Conservation (phyloP, 1,284 basidiomycete species). For the Microbotryomycetes sp. region DNA sequence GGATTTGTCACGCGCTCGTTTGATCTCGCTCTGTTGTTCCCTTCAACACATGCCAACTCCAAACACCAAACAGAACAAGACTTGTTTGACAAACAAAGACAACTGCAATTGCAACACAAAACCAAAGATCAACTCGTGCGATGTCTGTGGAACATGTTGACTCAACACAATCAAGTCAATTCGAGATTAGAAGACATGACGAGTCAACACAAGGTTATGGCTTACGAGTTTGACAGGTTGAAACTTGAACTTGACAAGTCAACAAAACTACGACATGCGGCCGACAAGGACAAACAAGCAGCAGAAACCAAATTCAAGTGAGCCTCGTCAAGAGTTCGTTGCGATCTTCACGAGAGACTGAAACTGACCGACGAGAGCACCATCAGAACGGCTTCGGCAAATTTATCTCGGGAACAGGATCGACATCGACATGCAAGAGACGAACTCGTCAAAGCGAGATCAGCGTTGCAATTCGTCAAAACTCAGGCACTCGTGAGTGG, state of each 20-base stretch:
- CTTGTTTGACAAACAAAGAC: slow-evolving; percentile 12
- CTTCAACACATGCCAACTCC: neutral
- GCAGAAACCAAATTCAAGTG: slow-evolving; percentile 21
- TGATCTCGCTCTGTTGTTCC: slow-evolving; percentile 15
- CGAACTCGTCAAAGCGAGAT: slow-evolving; percentile 20
- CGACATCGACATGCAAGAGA: slow-evolving; percentile 11
- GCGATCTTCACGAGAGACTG: too few relatives aligned
- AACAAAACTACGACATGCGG: slow-evolving; percentile 4
- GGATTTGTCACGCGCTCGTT: slow-evolving; percentile 21
- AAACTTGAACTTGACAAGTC: neutral
- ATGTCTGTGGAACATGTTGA: slow-evolving; percentile 27
- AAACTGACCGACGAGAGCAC: too few relatives aligned
- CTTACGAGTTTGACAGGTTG: slow-evolving; percentile 20
- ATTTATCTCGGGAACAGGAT: slow-evolving; percentile 16
- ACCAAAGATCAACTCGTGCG: slow-evolving; percentile 19
- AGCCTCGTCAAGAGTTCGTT: neutral
- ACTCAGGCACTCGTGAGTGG: slow-evolving; percentile 24
- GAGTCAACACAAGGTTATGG: slow-evolving; percentile 5
- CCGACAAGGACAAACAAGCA: slow-evolving; percentile 13
- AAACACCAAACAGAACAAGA: slow-evolving; percentile 1
- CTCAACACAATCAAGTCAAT: slow-evolving; percentile 1
- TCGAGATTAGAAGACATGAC: slow-evolving; percentile 5
- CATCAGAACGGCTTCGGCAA: too few relatives aligned
- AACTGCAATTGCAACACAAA: slow-evolving; percentile 12
- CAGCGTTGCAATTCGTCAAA: slow-evolving; percentile 24